A percentile compares a stretch with the other conserved stretches of the same genome.
Evolutionary conservation across 2,329 filamentous ascomycete genomes (phyloP).

Genomic region (Aspergillus sp.): DNA sequence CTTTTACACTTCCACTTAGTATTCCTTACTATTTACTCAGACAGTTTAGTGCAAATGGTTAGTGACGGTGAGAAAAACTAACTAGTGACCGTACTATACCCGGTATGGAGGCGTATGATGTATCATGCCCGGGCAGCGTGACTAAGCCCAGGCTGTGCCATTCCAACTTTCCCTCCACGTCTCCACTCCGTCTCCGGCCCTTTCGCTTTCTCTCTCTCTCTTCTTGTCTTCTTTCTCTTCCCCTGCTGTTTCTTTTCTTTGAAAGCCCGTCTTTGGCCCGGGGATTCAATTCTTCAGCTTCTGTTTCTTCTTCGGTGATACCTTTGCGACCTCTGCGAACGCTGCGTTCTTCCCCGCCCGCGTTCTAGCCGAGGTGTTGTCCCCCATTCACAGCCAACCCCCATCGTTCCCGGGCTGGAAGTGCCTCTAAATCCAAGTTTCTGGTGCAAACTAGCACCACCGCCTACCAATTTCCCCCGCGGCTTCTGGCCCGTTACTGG

Average conservation of each 20-base stretch:
- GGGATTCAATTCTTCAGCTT: constrained; percentile 1
- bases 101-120: constrained; percentile 1
- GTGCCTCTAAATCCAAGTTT: constrained; percentile 23
- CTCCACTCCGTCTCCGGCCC: constrained; percentile 10
- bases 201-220: constrained; percentile 11
- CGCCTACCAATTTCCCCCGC: constrained; percentile 19
- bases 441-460: constrained; percentile 17
- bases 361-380: constrained; percentile 2
- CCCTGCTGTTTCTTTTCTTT: constrained; percentile 16
- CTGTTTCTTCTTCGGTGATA: constrained; percentile 1
- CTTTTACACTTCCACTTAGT: not conserved
- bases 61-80: not conserved
- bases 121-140: not conserved
- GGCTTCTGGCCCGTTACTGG: constrained; percentile 18
- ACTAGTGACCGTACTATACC: not conserved
- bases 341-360: constrained; percentile 11
- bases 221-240: constrained; percentile 12
- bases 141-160: constrained; percentile 8
- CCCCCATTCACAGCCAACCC: constrained; percentile 13
- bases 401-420: constrained; percentile 29
- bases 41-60: not conserved
- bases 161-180: constrained; percentile 12
- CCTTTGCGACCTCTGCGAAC: constrained; percentile 20
- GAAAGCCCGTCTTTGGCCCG: not conserved
- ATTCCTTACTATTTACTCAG: too few relatives aligned